Base-by-base conservation (phyloP, 305 asterid genomes). In the Striga hermonthica region DNA sequence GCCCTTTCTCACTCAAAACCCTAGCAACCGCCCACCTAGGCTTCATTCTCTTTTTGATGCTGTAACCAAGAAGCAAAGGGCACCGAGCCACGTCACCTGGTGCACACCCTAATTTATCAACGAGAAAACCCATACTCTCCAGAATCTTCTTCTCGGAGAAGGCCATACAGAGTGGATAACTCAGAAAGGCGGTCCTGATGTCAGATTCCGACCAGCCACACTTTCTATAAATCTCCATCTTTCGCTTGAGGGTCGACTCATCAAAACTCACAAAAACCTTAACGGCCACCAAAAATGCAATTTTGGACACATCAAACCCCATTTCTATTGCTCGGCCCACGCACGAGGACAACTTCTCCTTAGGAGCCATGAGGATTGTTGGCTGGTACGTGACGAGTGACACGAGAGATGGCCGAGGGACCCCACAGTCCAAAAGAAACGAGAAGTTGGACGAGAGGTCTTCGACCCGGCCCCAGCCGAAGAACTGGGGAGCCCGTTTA, bases 391-490 rank as follows among this genome's bases (percentile, higher is more conserved):
- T 8, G 9, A 45, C 14, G 13, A 45, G n/a, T 5, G 52, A 9
- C 6, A 45, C 52, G n/a, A 45, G 10, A 45, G 13, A 6, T 9
- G 52, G n/a, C 4, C n/a, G 14, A 45, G 52, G 52, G 14, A 45
- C 52, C 0, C 52, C 52, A 3, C 52, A 13, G 4, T 45, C 52
- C n/a, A n/a, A 9, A n/a, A 45, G 13, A 5, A 45, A 9, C 5
- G 52, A 45, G 14, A 45, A 22, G 57, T 70, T 77, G 7, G 71
- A 34, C 5, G 55, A 41, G 7, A 48, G n/a, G 3, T 39, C 60
- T 55, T 28, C 22, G 0, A 3, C 0, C 7, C 45, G 58, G 14
- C 14, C 9, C 35, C 64, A 2, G 4, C 6, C 1, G 0, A 4
- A 13, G 10, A 39, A 12, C 67, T 52, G 8, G 1, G 55, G 4